A percentile compares a stretch with the other conserved stretches of the same genome.
Evolutionary conservation across 164 flowering plant genomes (phyloP).

Genomic region (Dillenia turbinata): DNA sequence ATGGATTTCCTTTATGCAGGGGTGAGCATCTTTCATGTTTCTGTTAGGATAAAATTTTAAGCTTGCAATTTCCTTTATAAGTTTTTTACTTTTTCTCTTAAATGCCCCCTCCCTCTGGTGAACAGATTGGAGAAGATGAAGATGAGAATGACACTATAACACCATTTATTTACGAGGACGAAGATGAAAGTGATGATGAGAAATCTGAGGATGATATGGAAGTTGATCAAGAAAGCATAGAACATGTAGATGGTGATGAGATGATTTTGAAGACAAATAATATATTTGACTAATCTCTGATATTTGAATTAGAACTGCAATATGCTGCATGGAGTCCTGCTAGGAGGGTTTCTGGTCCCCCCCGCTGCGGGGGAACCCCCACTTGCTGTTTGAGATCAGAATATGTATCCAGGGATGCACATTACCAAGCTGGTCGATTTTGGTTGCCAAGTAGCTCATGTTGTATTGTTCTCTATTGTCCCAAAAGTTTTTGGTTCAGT

Average conservation of each 20-base stretch:
- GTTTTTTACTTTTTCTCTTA: conserved; percentile 8
- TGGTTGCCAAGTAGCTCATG: too few relatives aligned
- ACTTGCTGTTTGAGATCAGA: too few relatives aligned
- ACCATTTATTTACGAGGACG: conserved; percentile 63
- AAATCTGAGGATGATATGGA: conserved; percentile 69
- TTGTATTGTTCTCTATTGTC: too few relatives aligned
- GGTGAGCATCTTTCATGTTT: conserved; percentile 31
- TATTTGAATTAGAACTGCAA: too few relatives aligned
- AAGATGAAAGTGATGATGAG: conserved; percentile 58
- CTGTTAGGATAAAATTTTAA: neutral
- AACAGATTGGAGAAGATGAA: conserved; percentile 53
- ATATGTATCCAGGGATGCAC: too few relatives aligned
- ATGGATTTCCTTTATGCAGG: conserved; percentile 59
- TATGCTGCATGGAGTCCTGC: too few relatives aligned
- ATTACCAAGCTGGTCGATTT: too few relatives aligned
- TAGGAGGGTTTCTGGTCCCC: too few relatives aligned
- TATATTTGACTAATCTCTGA: conserved; percentile 33
- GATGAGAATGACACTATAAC: conserved; percentile 33
- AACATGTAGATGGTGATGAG: conserved; percentile 17
- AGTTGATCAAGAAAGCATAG: conserved; percentile 42
- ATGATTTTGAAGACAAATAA: conserved; percentile 51
- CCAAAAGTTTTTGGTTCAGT: too few relatives aligned
- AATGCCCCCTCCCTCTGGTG: neutral
- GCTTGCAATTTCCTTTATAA: neutral
- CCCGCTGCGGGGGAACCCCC: too few relatives aligned